Evolutionary conservation across 2,329 filamentous ascomycete genomes (phyloP), one percentile per base, ranked within the genome.

Genomic region (Talaromyces atroroseus): DNA sequence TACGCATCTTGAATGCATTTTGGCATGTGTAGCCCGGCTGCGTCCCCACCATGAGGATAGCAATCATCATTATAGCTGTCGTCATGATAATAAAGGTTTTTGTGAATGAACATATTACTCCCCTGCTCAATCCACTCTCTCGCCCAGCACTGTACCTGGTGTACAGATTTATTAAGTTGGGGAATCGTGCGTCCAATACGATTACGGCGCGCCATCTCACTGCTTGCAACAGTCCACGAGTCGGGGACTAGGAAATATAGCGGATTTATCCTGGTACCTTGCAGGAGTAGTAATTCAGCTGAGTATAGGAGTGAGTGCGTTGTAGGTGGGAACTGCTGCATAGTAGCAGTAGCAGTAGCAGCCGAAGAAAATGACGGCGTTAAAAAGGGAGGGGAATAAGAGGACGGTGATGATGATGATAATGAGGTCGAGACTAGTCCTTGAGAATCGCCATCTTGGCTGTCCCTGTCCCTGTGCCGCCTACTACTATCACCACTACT

Each of bases 1-100:
- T 58, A 58, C 5, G 51, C 56, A 36, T 58, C 56, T 29, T 58
- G 56, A 21, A 58, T 47, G 20, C 56, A 58, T 34, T 52, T 58
- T 32, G 56, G 51, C 50, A 58, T 50, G n/a, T 24, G 46, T 20
- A 49, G 14, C 4, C 8, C 18, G 11, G 16, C 14, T 16, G 16
- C 16, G 18, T 21, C 40, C 18, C 24, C 29, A 11, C 24, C 24
- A 45, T 20, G 12, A 21, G 14, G 21, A 24, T 24, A 11, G 20
- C 20, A 11, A 10, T 40, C 7, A 1, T 32, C 26, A 10, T 20
- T 11, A 6, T 40, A 8, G 1, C 20, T 29, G 3, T 24, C 16
- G 5, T 20, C 12, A 29, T 23, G 32, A 8, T 16, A 6, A 21
- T 54, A 58, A 8, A 58, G 47, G 14, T 23, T 49, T 29, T 46